Conservation (phyloP, 148 eudicot species). For the Cornus florida region DNA sequence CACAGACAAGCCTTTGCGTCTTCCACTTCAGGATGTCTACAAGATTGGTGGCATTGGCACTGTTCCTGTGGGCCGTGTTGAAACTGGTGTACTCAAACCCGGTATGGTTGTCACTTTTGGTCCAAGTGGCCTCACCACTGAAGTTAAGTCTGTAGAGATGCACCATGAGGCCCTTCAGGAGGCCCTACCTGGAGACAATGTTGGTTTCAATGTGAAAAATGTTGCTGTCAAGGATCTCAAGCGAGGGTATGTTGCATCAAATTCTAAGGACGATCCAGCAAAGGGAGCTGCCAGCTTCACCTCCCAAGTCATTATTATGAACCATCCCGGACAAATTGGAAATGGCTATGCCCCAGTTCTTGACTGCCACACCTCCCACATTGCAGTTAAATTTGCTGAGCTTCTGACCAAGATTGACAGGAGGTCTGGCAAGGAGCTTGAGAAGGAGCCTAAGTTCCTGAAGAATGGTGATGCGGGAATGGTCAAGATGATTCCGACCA, state of each 20-base stretch:
- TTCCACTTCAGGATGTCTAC: slow-evolving; percentile 37
- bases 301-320: slow-evolving; percentile 37
- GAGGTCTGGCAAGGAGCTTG: slow-evolving; percentile 37
- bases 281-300: slow-evolving; percentile 36
- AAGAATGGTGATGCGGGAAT: slow-evolving; percentile 37
- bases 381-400: slow-evolving; percentile 35
- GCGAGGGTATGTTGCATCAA: slow-evolving; percentile 35
- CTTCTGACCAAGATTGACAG: slow-evolving; percentile 38
- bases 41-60: slow-evolving; percentile 41
- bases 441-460: slow-evolving; percentile 36
- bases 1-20: slow-evolving; percentile 35
- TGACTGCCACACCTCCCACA: slow-evolving; percentile 37
- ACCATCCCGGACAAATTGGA: slow-evolving; percentile 36
- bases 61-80: slow-evolving; percentile 34
- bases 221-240: slow-evolving; percentile 40
- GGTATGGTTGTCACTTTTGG: slow-evolving; percentile 34
- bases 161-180: slow-evolving; percentile 40
- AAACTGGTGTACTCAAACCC: slow-evolving; percentile 31
- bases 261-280: slow-evolving; percentile 36
- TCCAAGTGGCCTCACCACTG: slow-evolving; percentile 34
- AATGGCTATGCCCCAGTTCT: slow-evolving; percentile 36
- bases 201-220: slow-evolving; percentile 35
- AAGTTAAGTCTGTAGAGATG: slow-evolving; percentile 39
- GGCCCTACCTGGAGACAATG: slow-evolving; percentile 35
- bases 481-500: slow-evolving; percentile 36